Base-by-base conservation (phyloP, 257 asterid species). In the Fraxinus quadrangulata region DNA sequence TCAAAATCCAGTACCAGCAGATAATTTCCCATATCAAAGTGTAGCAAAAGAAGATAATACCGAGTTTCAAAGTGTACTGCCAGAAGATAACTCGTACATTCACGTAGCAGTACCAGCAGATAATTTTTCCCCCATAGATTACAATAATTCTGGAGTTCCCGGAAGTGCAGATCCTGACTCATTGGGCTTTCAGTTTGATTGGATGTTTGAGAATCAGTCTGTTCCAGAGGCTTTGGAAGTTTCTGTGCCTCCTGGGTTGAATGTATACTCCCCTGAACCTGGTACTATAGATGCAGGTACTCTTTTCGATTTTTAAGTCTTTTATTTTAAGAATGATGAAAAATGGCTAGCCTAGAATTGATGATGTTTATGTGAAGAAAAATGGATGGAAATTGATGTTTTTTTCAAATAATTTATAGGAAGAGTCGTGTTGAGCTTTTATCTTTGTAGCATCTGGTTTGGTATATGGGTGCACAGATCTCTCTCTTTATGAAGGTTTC, bases 161-260 rank as follows among this genome's bases (percentile, higher is more conserved):
- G 81, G 39, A 65, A 84, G 79, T 81, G 49, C 66, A 69, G 67
- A 61, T 56, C 75, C 85, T 40, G 80, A 77, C 51, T 21, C 77
- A 0, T 51, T 81, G 34, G 86, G 83, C 76, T 80, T 82, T 23
- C 68, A 26, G 30, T 81, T 84, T 40, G 90, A 80, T 74, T 91
- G 93, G 90, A 61, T 77, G 72, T 83, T 76, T n/a, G 92, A 77
- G 61, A 69, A 83, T 79, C 80, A 78, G 73, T 56, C 82, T 69
- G 80, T 82, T 59, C 75, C 86, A 28, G 88, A 75, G 33, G 76
- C 72, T 54, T 51, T 80, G 71, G 88, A 79, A 49, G 84, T 45
- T 73, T 80, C 85, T 74, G 69, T 75, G 66, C 86, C 92, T n/a
- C 83, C 89, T 56, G 86, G 69, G 71, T 75, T 87, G 86, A 81